A percentile compares a stretch with the other conserved stretches of the same genome.
Conservation (phyloP, 495 filamentous ascomycete genomes). For the Mytilinidion resinicola region DNA sequence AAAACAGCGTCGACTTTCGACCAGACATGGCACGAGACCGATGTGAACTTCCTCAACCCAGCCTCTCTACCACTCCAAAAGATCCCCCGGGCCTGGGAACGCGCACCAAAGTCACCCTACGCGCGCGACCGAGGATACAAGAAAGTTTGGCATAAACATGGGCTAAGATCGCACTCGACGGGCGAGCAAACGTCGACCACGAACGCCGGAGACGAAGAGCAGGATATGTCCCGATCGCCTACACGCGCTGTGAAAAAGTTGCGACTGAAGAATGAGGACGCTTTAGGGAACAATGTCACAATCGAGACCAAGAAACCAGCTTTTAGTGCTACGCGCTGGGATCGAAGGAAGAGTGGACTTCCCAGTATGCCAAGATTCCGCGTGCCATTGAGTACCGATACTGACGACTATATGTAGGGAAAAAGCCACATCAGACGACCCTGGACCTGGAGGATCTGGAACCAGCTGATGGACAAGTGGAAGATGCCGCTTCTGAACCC, state of each 20-base stretch:
- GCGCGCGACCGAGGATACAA: conserved; percentile 21
- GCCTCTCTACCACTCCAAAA: conserved; percentile 26
- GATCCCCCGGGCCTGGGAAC: conserved; percentile 37
- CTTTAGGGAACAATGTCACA: background rate
- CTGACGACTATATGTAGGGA: background rate
- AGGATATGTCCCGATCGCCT: conserved; percentile 3
- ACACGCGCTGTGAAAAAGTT: conserved; percentile 22
- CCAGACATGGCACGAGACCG: conserved; percentile 26
- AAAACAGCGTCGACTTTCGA: conserved; percentile 19
- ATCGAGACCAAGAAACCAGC: conserved; percentile 6
- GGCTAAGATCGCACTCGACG: conserved; percentile 12
- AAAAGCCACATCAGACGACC: background rate
- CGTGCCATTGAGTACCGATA: background rate
- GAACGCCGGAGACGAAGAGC: conserved; percentile 4
- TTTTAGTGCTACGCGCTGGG: conserved; percentile 20
- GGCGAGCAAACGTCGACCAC: background rate
- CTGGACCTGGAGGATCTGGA: background rate
- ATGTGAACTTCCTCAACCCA: conserved; percentile 27
- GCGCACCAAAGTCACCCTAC: conserved; percentile 26
- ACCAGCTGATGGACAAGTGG: background rate
- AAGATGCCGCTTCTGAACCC: too few species aligned
- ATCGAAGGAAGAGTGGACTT: conserved; percentile 22
- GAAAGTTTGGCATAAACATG: conserved; percentile 37
- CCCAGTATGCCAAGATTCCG: conserved; percentile 11
- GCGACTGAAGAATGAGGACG: background rate